These are phyloP conservation scores for Alternaria hordeiaustralica DNA, from an alignment of 2,329 filamentous ascomycete genomes.

Conservation along the genomic window DNA sequence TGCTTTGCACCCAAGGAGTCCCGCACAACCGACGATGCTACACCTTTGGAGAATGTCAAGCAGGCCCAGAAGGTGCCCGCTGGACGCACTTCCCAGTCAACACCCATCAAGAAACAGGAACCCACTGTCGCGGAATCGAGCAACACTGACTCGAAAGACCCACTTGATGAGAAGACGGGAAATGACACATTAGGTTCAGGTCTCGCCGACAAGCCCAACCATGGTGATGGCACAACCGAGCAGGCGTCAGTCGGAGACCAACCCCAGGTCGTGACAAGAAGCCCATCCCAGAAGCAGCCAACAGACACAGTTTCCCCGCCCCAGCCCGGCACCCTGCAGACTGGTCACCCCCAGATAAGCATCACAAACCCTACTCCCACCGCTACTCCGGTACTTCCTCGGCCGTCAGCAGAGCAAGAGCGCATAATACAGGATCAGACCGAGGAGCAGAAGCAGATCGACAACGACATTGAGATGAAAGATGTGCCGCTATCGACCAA, in stretches of 20 bases:
- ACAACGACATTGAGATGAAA: constrained; percentile 69
- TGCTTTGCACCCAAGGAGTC: constrained; percentile 72
- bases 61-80: constrained; percentile 48
- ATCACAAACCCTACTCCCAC: constrained; percentile 56
- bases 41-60: constrained; percentile 57
- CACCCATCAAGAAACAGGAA: constrained; percentile 50
- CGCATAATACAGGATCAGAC: constrained; percentile 58
- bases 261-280: constrained; percentile 41
- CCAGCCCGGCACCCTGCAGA: constrained; percentile 44
- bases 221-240: constrained; percentile 31
- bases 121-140: constrained; percentile 51
- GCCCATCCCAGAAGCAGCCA: constrained; percentile 41
- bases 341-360: constrained; percentile 47
- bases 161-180: constrained; percentile 53
- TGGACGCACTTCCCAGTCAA: constrained; percentile 58
- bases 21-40: constrained; percentile 46
- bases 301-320: constrained; percentile 38
- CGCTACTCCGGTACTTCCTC: constrained; percentile 42
- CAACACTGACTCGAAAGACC: constrained; percentile 54
- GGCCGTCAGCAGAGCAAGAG: constrained; percentile 47
- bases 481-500: constrained; percentile 63
- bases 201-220: constrained; percentile 31
- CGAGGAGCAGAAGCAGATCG: constrained; percentile 55
- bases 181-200: constrained; percentile 30
- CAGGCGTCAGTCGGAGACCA: constrained; percentile 28